Base-by-base conservation (phyloP, 2,329 filamentous ascomycete genomes). In the Hypoxylon sp. region DNA sequence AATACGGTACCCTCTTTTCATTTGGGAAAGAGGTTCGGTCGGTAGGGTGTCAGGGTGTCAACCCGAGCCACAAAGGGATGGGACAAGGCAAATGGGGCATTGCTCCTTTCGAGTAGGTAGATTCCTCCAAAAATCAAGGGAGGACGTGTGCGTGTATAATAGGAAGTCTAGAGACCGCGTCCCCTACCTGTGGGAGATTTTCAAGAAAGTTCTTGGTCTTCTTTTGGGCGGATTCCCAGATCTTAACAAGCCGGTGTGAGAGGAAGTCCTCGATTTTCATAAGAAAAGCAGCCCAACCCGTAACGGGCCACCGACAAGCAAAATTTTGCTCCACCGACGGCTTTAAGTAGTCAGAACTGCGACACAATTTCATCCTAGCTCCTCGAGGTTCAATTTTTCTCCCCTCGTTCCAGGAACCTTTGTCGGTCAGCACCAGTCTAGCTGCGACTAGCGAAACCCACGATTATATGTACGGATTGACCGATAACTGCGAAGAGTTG, bases 21-120 rank as follows among this genome's bases (percentile, higher is more conserved):
- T 46, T 70, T 70, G 65, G 65, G 66, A 70, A 68, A 57, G 65
- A 65, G 55, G 59, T 54, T 45, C 50, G 67, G 48, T 64, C 42
- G 63, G 67, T 72, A 74, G 69, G 72, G 72, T 72, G 70, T 69
- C 71, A 74, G 69, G 71, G 72, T 72, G 70, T 69, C 67, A 72
- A 72, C 48, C 58, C 51, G 67, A 57, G 59, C 55, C 66, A 62
- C 58, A 64, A 62, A 69, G 51, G 61, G 61, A 66, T 65, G 64
- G 61, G 49, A 59, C 40, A 67, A 56, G 60, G 54, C 45, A 49
- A 42, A 61, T 46, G 44, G 50, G 46, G 40, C 46, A 33, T 56
- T 24, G 30, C 32, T 53, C 24, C 52, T 26, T 26, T 55, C 52
- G 22, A 45, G 49, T 61, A 63, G 59, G 18, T 61, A 48, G 49